Base-by-base conservation (phyloP, 2,329 filamentous ascomycete genomes). In the Lasiodiplodia citricola region DNA sequence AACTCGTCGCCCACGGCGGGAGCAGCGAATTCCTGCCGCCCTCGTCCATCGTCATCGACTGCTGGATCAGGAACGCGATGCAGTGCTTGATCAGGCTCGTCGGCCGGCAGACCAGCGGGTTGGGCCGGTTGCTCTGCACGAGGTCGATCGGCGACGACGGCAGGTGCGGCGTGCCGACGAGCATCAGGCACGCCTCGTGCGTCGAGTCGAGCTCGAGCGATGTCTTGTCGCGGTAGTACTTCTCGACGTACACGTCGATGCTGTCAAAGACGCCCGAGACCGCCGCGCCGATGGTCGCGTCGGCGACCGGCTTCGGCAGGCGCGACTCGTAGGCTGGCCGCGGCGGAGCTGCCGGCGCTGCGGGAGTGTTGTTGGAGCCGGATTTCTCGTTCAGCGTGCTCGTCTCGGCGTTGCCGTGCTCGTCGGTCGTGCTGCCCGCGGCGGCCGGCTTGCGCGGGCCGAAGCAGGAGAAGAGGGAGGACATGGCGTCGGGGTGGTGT, bases 241-340 rank as follows among this genome's bases (percentile, higher is more conserved):
- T 74, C 18, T 78, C 75, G 50, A 79, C 69, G 64, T 78, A 77
- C 8, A 68, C 66, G 21, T 77, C 75, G 18, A 78, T 71, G 52
- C 74, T 70, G 25, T 63, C 71, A 63, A 79, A 78, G 28, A 79
- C 62, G 10, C 47, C 68, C 0, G 73, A 65, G 1, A 77, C 70
- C n/a, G 69, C 71, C 16, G 67, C 71, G 28, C 70, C 70, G 7
- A 78, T 70, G 11, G 73, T 71, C 5, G 57, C 47, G 21, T 77
- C 75, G 31, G 73, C 73, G 11, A 74, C 75, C 0, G 72, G 63
- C 35, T 71, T 70, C 0, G 76, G 75, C 3, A 79, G 64, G 2
- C 16, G 28, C 28, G 60, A 31, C 6, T 64, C 60, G 2, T n/a
- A 64, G 1, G 60, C 60, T 8, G 44, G 60, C 13, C 44, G 44